A percentile compares a stretch with the other conserved stretches of the same genome.
These are phyloP conservation scores for Emergomyces africanus DNA, from an alignment of 2,329 filamentous ascomycete species.

Conservation along the genomic window DNA sequence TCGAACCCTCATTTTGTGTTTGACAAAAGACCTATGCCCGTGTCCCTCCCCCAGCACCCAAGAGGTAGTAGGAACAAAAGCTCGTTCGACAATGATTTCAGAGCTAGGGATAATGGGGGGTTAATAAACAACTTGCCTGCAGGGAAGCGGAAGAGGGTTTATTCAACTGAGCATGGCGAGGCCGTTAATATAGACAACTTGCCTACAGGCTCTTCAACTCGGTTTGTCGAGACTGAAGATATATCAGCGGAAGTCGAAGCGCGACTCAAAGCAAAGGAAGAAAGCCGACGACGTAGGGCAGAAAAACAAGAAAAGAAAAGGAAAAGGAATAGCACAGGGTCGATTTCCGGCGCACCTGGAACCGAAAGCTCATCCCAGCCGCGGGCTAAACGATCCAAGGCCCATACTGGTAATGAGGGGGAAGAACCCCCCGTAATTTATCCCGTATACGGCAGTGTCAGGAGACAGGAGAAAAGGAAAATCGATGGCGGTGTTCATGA, in stretches of 20 bases:
- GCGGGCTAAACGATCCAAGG: background rate
- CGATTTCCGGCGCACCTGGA: constrained; percentile 15
- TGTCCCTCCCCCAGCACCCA: constrained; percentile 5
- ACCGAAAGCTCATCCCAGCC: background rate
- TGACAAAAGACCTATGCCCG: constrained; percentile 11
- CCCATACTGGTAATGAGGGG: background rate
- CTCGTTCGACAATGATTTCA: constrained; percentile 9
- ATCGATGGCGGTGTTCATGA: background rate
- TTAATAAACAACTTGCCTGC: background rate
- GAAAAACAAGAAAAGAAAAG: constrained; percentile 27
- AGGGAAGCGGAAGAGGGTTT: constrained; percentile 16
- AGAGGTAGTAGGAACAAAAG: constrained; percentile 14
- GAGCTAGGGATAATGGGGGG: constrained; percentile 4
- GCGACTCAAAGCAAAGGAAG: constrained; percentile 31
- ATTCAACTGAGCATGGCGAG: background rate
- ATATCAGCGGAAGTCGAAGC: constrained; percentile 35
- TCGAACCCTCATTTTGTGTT: constrained; percentile 8
- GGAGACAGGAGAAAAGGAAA: background rate
- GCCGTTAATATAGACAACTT: background rate
- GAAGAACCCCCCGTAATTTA: background rate
- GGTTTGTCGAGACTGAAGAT: constrained; percentile 26
- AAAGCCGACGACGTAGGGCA: constrained; percentile 20
- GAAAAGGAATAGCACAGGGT: constrained; percentile 27
- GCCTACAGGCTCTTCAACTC: background rate
- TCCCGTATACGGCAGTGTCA: background rate